phyloP scores from a whole-genome alignment of 257 asterid genomes.

The Solanum infundibuliforme region DNA sequence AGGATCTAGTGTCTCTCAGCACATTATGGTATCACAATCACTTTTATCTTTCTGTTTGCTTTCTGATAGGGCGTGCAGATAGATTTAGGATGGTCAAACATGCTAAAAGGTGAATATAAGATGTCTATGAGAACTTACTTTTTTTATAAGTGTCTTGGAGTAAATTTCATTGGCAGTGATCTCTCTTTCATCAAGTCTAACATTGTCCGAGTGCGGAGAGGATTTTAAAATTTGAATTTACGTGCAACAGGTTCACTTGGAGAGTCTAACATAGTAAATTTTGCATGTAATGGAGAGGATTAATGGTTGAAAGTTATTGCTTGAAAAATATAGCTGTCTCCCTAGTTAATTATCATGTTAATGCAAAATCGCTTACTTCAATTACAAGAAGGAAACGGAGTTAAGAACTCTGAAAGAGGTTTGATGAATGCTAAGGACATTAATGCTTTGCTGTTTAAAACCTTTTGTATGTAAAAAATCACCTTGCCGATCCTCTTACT shows the following conservation, averaged over 20 bases:
- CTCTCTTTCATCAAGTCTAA: neutral
- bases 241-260: neutral
- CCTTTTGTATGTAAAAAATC: neutral
- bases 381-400: neutral
- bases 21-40: constrained; percentile 52
- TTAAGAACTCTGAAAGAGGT: neutral
- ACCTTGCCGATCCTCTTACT: neutral
- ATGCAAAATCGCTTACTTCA: neutral
- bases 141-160: neutral
- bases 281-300: neutral
- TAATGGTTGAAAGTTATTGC: neutral
- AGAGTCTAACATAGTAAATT: neutral
- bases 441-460: neutral
- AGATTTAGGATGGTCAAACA: neutral
- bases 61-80: neutral
- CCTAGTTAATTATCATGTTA: neutral
- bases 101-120: neutral
- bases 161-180: neutral
- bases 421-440: neutral
- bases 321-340: neutral
- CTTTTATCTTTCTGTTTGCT: neutral
- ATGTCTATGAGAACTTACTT: neutral
- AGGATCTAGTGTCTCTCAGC: constrained; percentile 53
- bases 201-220: neutral
- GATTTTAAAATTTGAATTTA: neutral